These are phyloP conservation scores for Hypocreales sp. DNA, from an alignment of 2,329 filamentous ascomycete species.

Conservation along the genomic window DNA sequence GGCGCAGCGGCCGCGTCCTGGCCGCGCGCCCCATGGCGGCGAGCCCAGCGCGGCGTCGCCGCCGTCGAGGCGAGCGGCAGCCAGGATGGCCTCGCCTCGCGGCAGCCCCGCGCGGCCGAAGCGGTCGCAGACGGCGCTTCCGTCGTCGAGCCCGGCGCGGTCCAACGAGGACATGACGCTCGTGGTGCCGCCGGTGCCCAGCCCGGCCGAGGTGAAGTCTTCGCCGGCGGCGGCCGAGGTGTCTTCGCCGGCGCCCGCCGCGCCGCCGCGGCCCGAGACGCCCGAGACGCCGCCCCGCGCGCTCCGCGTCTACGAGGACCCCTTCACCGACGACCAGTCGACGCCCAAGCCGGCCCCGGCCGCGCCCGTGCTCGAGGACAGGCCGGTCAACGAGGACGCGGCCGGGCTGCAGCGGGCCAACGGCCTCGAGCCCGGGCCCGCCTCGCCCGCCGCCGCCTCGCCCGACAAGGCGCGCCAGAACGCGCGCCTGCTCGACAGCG, in stretches of 20 bases:
- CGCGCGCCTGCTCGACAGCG: slow-evolving; percentile 52
- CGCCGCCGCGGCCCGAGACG: not conserved
- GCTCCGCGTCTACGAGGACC: slow-evolving; percentile 48
- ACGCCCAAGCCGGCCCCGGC: slow-evolving; percentile 29
- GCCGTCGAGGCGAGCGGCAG: slow-evolving; percentile 13
- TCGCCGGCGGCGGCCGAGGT: slow-evolving; percentile 5
- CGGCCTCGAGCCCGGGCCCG: slow-evolving; percentile 7
- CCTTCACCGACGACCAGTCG: slow-evolving; percentile 33
- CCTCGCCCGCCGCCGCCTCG: slow-evolving; percentile 10
- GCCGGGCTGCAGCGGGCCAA: slow-evolving; percentile 14
- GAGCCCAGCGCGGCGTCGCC: slow-evolving; percentile 35
- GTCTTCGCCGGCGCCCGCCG: not conserved
- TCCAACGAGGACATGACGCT: slow-evolving; percentile 38
- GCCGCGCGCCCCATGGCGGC: slow-evolving; percentile 32
- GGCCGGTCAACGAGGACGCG: slow-evolving; percentile 41
- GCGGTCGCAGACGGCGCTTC: slow-evolving; percentile 14
- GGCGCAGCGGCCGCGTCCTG: slow-evolving; percentile 26
- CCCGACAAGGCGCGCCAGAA: slow-evolving; percentile 40
- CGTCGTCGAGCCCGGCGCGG: slow-evolving; percentile 26
- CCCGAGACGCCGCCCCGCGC: slow-evolving; percentile 17
- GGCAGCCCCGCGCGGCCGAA: slow-evolving; percentile 24
- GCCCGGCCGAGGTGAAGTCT: slow-evolving; percentile 3
- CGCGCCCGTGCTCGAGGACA: slow-evolving; percentile 41
- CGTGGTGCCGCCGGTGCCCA: slow-evolving; percentile 30
- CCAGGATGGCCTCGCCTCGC: slow-evolving; percentile 23